Evolutionary conservation across 208 protist genomes (phyloP).

Genomic region (Leishmania braziliensis): DNA sequence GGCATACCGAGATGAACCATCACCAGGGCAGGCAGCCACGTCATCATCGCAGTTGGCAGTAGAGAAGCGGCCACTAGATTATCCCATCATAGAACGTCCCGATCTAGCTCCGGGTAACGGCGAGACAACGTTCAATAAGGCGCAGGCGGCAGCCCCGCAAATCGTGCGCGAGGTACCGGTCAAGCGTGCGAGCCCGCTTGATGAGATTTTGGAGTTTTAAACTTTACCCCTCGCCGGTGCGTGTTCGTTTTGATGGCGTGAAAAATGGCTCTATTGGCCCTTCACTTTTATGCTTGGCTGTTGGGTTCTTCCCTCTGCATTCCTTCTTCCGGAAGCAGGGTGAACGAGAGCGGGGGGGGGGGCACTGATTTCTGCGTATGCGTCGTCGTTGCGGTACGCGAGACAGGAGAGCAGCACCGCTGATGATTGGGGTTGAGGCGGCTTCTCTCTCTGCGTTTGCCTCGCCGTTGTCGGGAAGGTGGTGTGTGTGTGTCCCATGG

Average conservation of each 20-base stretch:
- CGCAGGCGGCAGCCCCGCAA: background rate
- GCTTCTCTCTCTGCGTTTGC: background rate
- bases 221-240: too few relatives aligned
- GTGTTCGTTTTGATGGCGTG: background rate
- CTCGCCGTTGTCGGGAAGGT: background rate
- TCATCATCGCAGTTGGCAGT: background rate
- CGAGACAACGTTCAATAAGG: background rate
- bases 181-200: slow-evolving; percentile 50
- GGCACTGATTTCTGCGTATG: background rate
- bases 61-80: slow-evolving; percentile 6
- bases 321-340: background rate
- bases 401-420: background rate
- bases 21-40: background rate
- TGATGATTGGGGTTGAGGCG: background rate
- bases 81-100: slow-evolving; percentile 19
- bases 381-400: background rate
- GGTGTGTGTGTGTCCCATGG: background rate
- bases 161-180: slow-evolving; percentile 24
- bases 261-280: background rate
- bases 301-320: background rate
- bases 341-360: background rate
- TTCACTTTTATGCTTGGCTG: background rate
- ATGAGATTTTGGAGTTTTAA: slow-evolving; percentile 65
- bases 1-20: background rate
- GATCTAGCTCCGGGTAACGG: background rate